phyloP scores from a whole-genome alignment of 179 eudicot species.

The Heliamphora pulchella region DNA sequence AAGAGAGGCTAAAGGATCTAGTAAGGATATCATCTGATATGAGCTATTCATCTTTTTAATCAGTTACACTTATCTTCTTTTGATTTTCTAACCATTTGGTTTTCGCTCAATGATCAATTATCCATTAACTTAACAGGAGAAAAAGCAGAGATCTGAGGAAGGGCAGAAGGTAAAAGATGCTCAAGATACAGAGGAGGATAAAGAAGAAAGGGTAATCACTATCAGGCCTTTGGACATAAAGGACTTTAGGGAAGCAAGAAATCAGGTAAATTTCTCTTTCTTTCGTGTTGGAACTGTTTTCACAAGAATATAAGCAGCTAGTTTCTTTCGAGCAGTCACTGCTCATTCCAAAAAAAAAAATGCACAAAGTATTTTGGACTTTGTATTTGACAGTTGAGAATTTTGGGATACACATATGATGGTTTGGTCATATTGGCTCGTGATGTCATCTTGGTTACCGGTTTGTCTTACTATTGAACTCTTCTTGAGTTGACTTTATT shows the following conservation, averaged over 20 bases:
- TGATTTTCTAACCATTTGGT: not conserved
- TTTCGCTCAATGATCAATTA: not conserved
- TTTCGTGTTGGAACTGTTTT: not conserved
- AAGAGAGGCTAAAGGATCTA: slow-evolving; percentile 67
- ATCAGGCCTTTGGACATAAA: slow-evolving; percentile 79
- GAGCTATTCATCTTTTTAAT: not conserved
- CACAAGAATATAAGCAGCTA: not conserved
- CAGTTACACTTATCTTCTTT: not conserved
- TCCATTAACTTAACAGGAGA: slow-evolving; percentile 44
- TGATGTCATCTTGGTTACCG: no score
- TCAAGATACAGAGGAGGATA: slow-evolving; percentile 27
- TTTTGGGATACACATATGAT: no score
- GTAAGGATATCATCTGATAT: slow-evolving; percentile 28
- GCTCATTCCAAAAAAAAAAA: not conserved
- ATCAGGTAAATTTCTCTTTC: slow-evolving; percentile 47
- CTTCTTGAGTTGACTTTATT: not conserved
- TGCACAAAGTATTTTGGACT: no score
- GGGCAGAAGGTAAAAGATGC: slow-evolving; percentile 25
- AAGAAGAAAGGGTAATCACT: slow-evolving; percentile 52
- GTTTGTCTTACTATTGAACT: not conserved
- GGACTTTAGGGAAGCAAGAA: slow-evolving; percentile 79
- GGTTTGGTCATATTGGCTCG: no score
- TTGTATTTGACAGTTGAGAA: no score
- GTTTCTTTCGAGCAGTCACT: not conserved
- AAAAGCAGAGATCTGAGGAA: slow-evolving; percentile 53